A percentile compares a stretch with the other conserved stretches of the same genome.
Conservation (phyloP, 1,284 basidiomycete species). For the Porogramme epimiltina region DNA sequence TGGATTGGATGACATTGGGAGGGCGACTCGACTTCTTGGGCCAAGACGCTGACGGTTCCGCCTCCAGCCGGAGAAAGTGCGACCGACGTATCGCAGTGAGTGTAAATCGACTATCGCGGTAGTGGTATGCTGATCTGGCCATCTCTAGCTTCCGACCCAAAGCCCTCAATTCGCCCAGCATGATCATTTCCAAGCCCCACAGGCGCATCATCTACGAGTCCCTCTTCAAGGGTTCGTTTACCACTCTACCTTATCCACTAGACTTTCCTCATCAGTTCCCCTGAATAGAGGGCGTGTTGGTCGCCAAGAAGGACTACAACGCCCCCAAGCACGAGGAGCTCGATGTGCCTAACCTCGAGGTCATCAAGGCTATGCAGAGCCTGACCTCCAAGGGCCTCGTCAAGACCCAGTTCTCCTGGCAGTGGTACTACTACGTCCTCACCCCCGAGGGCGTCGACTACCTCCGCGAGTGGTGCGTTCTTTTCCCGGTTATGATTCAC, state of each 20-base stretch:
- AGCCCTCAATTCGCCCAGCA: conserved; percentile 53
- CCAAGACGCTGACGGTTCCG: conserved; percentile 25
- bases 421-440: conserved; percentile 94
- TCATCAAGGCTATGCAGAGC: conserved; percentile 99
- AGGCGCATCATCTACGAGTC: conserved; percentile 91
- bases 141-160: conserved; percentile 45
- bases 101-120: conserved; percentile 5
- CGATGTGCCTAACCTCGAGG: conserved; percentile 95
- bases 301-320: conserved; percentile 99
- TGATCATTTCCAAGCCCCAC: conserved; percentile 88
- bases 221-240: conserved; percentile 91
- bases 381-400: conserved; percentile 95
- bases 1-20: conserved; percentile 27
- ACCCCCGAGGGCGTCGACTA: conserved; percentile 95
- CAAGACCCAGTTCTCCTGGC: conserved; percentile 98
- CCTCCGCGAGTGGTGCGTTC: conserved; percentile 87
- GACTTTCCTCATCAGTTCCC: conserved; percentile 1
- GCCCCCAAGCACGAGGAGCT: conserved; percentile 97
- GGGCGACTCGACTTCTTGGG: conserved; percentile 9
- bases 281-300: conserved; percentile 88
- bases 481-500: background rate
- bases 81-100: conserved; percentile 36
- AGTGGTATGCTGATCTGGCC: too few relatives aligned
- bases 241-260: background rate
- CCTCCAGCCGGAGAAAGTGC: conserved; percentile 37